phyloP scores from a whole-genome alignment of 257 asterid species.

The Fraxinus pennsylvanica region DNA sequence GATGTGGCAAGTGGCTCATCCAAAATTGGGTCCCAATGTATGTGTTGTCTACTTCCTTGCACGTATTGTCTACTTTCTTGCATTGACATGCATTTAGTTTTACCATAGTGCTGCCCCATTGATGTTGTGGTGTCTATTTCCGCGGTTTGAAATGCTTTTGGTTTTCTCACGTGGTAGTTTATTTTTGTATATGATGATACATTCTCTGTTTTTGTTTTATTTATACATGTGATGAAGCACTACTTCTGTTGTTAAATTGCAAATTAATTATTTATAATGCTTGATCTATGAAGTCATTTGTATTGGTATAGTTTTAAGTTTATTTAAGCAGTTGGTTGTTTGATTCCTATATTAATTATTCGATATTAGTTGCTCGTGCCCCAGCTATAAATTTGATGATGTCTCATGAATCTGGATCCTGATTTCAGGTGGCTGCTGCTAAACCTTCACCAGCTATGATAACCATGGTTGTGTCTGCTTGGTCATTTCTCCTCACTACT shows the following conservation, averaged over 20 bases:
- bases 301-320: background rate
- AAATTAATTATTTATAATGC: too few relatives aligned
- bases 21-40: slow-evolving; percentile 93
- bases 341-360: background rate
- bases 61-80: background rate
- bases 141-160: background rate
- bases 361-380: background rate
- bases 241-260: background rate
- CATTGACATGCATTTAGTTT: background rate
- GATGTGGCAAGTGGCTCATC: slow-evolving; percentile 94
- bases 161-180: background rate
- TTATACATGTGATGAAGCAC: background rate
- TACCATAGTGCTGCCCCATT: background rate
- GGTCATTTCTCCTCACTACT: slow-evolving; percentile 90
- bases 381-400: background rate
- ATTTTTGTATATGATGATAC: background rate
- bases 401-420: slow-evolving; percentile 8
- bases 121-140: background rate
- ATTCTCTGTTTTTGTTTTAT: too few relatives aligned
- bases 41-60: slow-evolving; percentile 24
- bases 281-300: slow-evolving; percentile 1
- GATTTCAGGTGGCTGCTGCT: slow-evolving; percentile 69
- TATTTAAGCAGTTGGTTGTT: background rate
- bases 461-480: slow-evolving; percentile 69
- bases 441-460: slow-evolving; percentile 67